These are phyloP conservation scores for Dendrobium chrysotoxum DNA, from an alignment of 106 monocot genomes.

Conservation along the genomic window DNA sequence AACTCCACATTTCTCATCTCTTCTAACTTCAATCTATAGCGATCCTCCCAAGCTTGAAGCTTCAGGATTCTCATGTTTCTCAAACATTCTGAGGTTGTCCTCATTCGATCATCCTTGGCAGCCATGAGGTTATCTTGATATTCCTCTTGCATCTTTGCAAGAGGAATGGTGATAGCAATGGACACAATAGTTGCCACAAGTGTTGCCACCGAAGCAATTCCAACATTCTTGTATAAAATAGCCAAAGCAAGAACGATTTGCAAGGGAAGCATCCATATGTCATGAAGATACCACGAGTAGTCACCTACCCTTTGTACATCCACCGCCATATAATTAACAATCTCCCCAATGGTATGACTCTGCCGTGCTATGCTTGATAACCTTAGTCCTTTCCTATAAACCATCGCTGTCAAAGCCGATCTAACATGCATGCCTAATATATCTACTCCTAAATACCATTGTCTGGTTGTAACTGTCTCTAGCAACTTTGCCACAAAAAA, in stretches of 20 bases:
- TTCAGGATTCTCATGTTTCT: constrained; percentile 97
- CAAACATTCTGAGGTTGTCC: constrained; percentile 88
- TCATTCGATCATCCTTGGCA: constrained; percentile 96
- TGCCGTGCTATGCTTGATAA: constrained; percentile 76
- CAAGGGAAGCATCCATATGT: constrained; percentile 93
- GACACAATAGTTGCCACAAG: constrained; percentile 67
- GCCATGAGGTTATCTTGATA: constrained; percentile 90
- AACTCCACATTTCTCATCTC: constrained; percentile 86
- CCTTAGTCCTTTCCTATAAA: constrained; percentile 80
- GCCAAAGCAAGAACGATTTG: constrained; percentile 83
- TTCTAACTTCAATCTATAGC: constrained; percentile 61
- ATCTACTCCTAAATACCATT: constrained; percentile 94
- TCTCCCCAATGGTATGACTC: constrained; percentile 90
- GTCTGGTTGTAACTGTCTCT: constrained; percentile 76
- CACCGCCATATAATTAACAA: constrained; percentile 99
- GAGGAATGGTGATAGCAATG: constrained; percentile 71
- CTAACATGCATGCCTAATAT: constrained; percentile 96
- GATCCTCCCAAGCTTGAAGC: constrained; percentile 96
- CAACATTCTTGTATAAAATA: constrained; percentile 84
- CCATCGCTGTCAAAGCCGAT: constrained; percentile 90
- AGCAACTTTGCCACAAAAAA: constrained; percentile 81
- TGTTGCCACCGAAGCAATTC: constrained; percentile 67
- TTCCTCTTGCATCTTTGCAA: constrained; percentile 85
- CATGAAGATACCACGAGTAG: constrained; percentile 92
- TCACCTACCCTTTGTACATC: constrained; percentile 94